Evolutionary conservation across 306 rosid species (phyloP), one percentile per base, ranked within the genome.

Genomic region (Rosa multiflora): DNA sequence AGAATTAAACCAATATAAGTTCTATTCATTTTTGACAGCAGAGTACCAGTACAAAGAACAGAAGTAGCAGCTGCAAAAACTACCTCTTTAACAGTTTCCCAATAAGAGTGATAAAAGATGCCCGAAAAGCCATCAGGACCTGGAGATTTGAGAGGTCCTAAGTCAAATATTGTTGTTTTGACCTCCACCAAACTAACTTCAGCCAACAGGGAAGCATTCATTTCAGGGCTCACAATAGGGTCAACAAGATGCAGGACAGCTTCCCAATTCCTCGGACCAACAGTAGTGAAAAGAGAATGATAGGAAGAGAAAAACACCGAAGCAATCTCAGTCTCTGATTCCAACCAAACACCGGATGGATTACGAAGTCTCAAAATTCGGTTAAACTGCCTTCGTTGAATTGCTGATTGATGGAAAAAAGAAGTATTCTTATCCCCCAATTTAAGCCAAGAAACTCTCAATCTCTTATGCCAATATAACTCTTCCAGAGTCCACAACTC

Each of bases 121-220:
- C 72, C 32, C 0, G 9, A 6, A 17, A 67, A 67, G 0, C 29
- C 17, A 15, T 67, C 32, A 0, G 1, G 51, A 1, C 49, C 15
- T 0, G 4, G 17, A 0, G 8, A 15, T 2, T 40, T 67, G 0
- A 15, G 0, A 5, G 4, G 8, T 1, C 51, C 1, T 0, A 40
- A 18, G 0, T 67, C 6, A 6, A 37, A 67, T 7, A 3, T 21
- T 1, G 15, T 44, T 6, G 15, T 1, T 4, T 67, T 67, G 0
- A 39, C 48, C 5, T 37, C 20, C 23, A 5, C 14, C 35, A 32
- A 32, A 11, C 0, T 14, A 4, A 39, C 0, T 0, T 1, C 3
- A 6, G 7, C 0, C 8, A 10, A 17, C 1, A 67, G 1, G 5
- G 13, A 2, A 4, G 10, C 12, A 14, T 39, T 39, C 71, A 67